Base-by-base conservation (phyloP, 2,329 filamentous ascomycete genomes). In the Fusarium setosum region DNA sequence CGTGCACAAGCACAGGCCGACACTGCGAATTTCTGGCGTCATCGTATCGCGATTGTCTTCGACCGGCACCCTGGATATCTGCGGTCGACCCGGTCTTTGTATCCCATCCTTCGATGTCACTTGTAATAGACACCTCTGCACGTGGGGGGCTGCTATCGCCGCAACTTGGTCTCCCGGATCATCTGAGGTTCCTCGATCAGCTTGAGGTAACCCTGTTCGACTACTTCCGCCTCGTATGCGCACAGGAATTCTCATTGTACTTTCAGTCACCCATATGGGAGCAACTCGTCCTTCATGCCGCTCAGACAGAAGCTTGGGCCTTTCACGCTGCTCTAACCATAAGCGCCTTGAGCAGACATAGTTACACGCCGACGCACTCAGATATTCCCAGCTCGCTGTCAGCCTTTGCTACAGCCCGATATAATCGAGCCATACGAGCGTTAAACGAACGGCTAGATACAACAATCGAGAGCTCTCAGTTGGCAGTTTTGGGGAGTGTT, bases 181-280 rank as follows among this genome's bases (percentile, higher is more conserved):
- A 52, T 17, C 20, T 23, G 8, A 42, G 34, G 20, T 26, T 34
- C n/a, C 49, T 52, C 6, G n/a, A 15, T 15, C 15, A 11, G 10
- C 10, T 12, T 6, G 18, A 58, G 29, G 23, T 32, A 1, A 18
- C 5, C 21, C 8, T 40, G 12, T 58, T 58, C 29, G 48, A 53
- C 17, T 58, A 45, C 29, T 58, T 52, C 47, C 44, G 29, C 37
- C 41, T 38, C 49, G 42, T 51, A 48, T 65, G 63, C 42, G 55
- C 63, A 10, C 45, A 31, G 13, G 57, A 56, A 13, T 50, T 56
- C 31, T 44, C 52, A 23, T 24, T 58, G 3, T 58, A 44, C 23
- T 58, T 58, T 20, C 24, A 58, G 20, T 32, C 29, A 20, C 38
- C 35, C 11, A 29, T 31, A 5, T 53, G 47, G 47, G 23, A 35